Evolutionary conservation across 768 basidiomycete species (phyloP).

Genomic region (Leucosporidium creatinivorum): DNA sequence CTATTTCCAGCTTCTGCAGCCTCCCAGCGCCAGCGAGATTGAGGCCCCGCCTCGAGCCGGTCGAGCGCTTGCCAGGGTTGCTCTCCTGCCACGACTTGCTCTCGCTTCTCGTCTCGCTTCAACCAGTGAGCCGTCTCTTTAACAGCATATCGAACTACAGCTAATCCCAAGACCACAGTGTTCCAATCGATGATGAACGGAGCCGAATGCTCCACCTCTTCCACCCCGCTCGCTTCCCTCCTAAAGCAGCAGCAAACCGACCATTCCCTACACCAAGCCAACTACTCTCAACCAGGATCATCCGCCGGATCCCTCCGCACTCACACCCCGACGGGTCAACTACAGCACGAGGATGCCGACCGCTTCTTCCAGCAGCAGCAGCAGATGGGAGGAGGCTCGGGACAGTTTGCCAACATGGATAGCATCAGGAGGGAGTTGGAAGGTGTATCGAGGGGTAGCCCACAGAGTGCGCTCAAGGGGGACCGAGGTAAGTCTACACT

Average conservation of each 20-base stretch:
- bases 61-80: not conserved
- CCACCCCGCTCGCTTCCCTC: conserved; percentile 81
- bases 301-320: conserved; percentile 6
- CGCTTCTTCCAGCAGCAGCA: conserved; percentile 23
- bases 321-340: not conserved
- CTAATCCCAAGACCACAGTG: no score
- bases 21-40: no score
- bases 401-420: conserved; percentile 9
- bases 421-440: conserved; percentile 22
- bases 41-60: no score
- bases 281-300: conserved; percentile 29
- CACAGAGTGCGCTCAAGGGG: conserved; percentile 4
- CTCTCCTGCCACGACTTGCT: not conserved
- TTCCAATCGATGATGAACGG: conserved; percentile 48
- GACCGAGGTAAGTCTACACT: conserved; percentile 18
- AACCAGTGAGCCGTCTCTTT: not conserved
- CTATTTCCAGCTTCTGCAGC: no score
- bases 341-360: conserved; percentile 15
- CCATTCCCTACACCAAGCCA: conserved; percentile 75
- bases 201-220: conserved; percentile 73
- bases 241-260: conserved; percentile 85
- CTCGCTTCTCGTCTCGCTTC: not conserved
- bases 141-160: no score
- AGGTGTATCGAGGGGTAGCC: not conserved
- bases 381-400: not conserved